Conservation (phyloP, 768 basidiomycete species). For the Macrolepiota fuliginosa region DNA sequence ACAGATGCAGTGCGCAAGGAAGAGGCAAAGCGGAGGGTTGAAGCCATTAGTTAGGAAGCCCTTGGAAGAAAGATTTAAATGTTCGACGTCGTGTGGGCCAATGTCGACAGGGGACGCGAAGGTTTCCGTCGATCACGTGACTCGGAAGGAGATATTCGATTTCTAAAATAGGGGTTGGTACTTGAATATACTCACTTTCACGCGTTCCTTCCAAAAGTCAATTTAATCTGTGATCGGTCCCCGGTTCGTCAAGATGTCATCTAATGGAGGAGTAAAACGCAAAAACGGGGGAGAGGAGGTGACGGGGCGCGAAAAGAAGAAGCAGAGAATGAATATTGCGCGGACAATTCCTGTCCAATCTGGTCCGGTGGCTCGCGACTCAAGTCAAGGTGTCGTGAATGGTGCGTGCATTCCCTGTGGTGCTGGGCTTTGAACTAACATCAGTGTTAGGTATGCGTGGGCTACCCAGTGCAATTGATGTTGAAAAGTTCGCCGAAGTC, state of each 20-base stretch:
- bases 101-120: background rate
- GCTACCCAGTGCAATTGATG: slow-evolving; percentile 74
- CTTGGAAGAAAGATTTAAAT: background rate
- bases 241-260: background rate
- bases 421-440: background rate
- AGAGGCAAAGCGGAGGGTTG: background rate
- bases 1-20: background rate
- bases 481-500: slow-evolving; percentile 88
- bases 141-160: background rate
- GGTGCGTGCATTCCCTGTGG: slow-evolving; percentile 12
- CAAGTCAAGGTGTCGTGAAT: slow-evolving; percentile 41
- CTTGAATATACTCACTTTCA: background rate
- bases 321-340: slow-evolving; percentile 58
- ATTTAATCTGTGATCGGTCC: background rate
- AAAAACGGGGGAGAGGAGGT: slow-evolving; percentile 30
- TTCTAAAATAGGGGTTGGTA: background rate
- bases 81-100: slow-evolving; percentile 1
- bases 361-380: slow-evolving; percentile 19
- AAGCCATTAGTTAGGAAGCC: slow-evolving; percentile 4
- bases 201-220: background rate
- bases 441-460: slow-evolving; percentile 47
- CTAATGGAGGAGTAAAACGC: slow-evolving; percentile 35
- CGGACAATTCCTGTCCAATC: slow-evolving; percentile 68
- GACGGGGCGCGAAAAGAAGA: slow-evolving; percentile 62
- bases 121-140: slow-evolving; percentile 11